phyloP scores from a whole-genome alignment of 805 yeast species.

The Lipomyces orientalis region DNA sequence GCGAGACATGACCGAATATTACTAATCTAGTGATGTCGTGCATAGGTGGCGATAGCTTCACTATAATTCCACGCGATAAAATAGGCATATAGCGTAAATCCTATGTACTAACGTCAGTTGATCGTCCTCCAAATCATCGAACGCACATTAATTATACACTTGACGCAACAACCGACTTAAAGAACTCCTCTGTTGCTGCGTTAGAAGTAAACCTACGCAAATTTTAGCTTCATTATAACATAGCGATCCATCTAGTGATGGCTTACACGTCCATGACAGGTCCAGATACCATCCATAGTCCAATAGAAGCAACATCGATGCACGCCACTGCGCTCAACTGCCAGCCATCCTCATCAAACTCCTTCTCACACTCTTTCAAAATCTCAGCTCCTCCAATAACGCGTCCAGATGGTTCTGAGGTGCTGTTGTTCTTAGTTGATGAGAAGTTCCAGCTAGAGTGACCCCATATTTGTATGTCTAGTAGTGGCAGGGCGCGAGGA shows the following conservation, averaged over 20 bases:
- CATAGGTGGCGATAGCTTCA: conserved; percentile 13
- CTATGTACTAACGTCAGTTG: conserved; percentile 1
- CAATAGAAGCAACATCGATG: conserved; percentile 10
- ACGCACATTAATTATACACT: neutral
- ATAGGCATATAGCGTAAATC: neutral
- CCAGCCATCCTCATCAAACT: neutral
- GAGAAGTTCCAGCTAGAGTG: neutral
- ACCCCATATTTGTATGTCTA: conserved; percentile 4
- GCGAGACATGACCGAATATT: conserved; percentile 12
- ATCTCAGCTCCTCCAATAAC: neutral
- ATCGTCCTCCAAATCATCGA: neutral
- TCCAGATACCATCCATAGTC: conserved; percentile 26
- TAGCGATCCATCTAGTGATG: too few species aligned
- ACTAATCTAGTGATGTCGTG: conserved; percentile 7
- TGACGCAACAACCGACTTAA: conserved; percentile 13
- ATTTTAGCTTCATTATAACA: neutral
- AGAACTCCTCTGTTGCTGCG: conserved; percentile 17
- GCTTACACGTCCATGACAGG: conserved; percentile 17
- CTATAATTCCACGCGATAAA: conserved; percentile 15
- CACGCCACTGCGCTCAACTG: conserved; percentile 14
- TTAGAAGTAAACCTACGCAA: conserved; percentile 17
- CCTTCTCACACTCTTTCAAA: neutral
- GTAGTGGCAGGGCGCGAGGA: neutral
- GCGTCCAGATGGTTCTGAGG: neutral
- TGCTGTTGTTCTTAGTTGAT: neutral